Percentiles rank a stretch among this genome's conserved stretches.
Evolutionary conservation across 768 basidiomycete species (phyloP).

Genomic region (Exsudoporus frostii): DNA sequence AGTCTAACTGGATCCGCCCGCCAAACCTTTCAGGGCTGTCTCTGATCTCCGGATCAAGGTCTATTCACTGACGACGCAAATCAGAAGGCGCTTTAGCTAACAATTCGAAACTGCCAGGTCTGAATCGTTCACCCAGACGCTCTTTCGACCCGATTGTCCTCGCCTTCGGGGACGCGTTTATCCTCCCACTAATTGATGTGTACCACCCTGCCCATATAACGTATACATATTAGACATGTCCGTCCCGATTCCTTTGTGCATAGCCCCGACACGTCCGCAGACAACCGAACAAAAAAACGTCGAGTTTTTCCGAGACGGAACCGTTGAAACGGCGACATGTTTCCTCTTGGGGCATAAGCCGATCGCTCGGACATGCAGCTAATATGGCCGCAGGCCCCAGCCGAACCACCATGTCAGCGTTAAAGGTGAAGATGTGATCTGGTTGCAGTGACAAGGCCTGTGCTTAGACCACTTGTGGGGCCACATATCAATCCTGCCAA

Average conservation of each 20-base stretch:
- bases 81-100: neutral
- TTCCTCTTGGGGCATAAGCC: neutral
- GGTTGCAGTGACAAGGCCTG: neutral
- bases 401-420: neutral
- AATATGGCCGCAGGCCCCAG: neutral
- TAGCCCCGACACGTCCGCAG: conserved; percentile 6
- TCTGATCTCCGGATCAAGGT: conserved; percentile 14
- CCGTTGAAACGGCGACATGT: conserved; percentile 7
- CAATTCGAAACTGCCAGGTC: neutral
- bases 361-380: neutral
- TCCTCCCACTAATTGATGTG: neutral
- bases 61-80: neutral
- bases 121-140: neutral
- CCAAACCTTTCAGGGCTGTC: conserved; percentile 12
- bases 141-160: conserved; percentile 1
- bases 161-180: neutral
- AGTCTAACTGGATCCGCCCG: conserved; percentile 11
- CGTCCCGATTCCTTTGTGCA: conserved; percentile 14
- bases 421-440: neutral
- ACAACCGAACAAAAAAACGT: neutral
- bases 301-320: neutral
- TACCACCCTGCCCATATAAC: conserved; percentile 7
- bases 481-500: neutral
- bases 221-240: conserved; percentile 7
- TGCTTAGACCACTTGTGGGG: neutral